Base-by-base conservation (phyloP, 352 stramenopile genomes). In the Phytophthora uliginosa region DNA sequence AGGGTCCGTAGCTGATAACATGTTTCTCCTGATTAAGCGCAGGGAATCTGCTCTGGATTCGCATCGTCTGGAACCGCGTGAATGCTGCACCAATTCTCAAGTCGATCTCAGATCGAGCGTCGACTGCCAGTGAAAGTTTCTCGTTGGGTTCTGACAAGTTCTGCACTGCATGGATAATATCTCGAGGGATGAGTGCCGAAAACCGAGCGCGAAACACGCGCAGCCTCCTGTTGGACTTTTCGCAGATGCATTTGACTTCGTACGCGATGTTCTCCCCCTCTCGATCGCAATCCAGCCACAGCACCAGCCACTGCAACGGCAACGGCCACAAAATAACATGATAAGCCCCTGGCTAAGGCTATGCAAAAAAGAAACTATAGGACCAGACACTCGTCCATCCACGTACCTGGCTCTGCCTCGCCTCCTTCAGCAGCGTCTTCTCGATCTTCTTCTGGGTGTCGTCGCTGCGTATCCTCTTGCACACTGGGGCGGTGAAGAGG, bases 201-300 rank as follows among this genome's bases (percentile, higher is more conserved):
- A 99, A 99, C 7, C 86, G 82, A 18, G 97, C 97, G 12, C 97
- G 93, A 17, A 85, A 90, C 2, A 99, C 91, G 28, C 86, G 83
- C 15, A 99, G 65, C 7, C 77, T 76, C 3, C 42, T 64, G 63
- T 97, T 98, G 9, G 78, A 86, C 33, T 79, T 84, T 47, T 90
- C 83, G 61, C 95, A 99, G 7, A 98, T 82, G 34, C 81, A 53
- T 45, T 98, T 97, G 33, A 99, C 93, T 77, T 99, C 98, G 75
- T 98, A 99, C 13, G 94, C 97, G 74, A 99, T 99, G 59, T 99
- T 99, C 77, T 99, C 98, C n/a, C 98, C 98, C 77, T 99, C 98
- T 28, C 98, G 94, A 94, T 99, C 98, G 73, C 98, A 99, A 95
- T 99, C 98, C 24, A 99, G 82, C 98, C 98, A 99, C 34, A 99